Evolutionary conservation across 2,329 filamentous ascomycete species (phyloP), one percentile per base, ranked within the genome.

Genomic region (Colletotrichum magnum): DNA sequence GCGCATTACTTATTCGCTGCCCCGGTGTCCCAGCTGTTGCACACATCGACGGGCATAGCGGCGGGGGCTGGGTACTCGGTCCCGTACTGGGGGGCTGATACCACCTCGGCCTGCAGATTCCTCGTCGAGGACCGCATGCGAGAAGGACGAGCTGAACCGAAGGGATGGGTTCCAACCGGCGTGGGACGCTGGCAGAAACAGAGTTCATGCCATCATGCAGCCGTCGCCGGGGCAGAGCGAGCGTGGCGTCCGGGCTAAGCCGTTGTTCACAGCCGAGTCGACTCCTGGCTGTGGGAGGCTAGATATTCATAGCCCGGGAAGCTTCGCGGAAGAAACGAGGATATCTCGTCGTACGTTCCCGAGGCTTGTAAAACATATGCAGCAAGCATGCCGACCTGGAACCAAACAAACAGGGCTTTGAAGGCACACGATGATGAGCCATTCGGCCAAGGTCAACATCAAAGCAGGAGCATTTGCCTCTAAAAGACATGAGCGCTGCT

Each of bases 1-100:
- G 36, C 43, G 26, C 48, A 66, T 48, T 69, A 66, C 62, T 67
- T 67, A 69, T 69, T 54, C 28, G 36, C 51, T 39, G 63, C 39
- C 18, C 4, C 16, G 16, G 47, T n/a, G 15, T 54, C 48, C 13
- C 28, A 32, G 28, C 12, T 16, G 24, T 41, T 16, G 41, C 21
- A 26, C 16, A 48, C 51, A 51, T 32, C 50, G n/a, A 32, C 67
- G 56, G 57, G 56, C 67, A 68, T 51, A 47, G 57, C 43, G 45
- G 57, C 13, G 36, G 43, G 57, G 54, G 18, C 18, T 47, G 45
- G 50, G 50, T n/a, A 69, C 62, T 65, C 57, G 67, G 57, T 48
- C 50, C 61, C 51, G 18, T 18, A 36, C 16, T n/a, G 21, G 21
- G 45, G 50, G 57, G 36, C 67, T 67, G 63, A 61, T 56, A 58